Conservation (phyloP, 768 basidiomycete species). For the Kondoa subrosea region DNA sequence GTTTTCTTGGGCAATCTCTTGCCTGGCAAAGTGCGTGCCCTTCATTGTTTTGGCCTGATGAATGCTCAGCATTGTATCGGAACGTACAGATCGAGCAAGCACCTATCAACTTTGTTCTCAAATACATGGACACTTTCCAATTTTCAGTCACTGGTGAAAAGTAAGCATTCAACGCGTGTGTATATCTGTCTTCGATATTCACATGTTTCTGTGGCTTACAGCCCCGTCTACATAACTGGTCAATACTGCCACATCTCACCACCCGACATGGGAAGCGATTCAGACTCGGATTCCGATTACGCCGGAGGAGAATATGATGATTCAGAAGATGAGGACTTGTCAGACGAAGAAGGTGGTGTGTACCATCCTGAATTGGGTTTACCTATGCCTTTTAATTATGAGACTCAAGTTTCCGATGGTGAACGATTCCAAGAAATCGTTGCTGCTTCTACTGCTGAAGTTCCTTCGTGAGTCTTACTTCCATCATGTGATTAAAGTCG, state of each 20-base stretch:
- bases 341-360: slow-evolving; percentile 12
- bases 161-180: background rate
- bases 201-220: slow-evolving; percentile 12
- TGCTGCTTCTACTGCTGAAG: slow-evolving; percentile 2
- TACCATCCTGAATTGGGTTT: slow-evolving; percentile 19
- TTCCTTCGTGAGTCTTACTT: background rate
- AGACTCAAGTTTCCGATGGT: background rate
- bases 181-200: background rate
- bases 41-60: background rate
- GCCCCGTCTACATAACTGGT: slow-evolving; percentile 9
- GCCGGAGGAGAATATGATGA: too few relatives aligned
- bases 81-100: slow-evolving; percentile 20
- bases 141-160: slow-evolving; percentile 12
- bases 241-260: slow-evolving; percentile 5
- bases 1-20: slow-evolving; percentile 1
- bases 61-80: background rate
- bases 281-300: slow-evolving; percentile 14
- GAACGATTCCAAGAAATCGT: slow-evolving; percentile 16
- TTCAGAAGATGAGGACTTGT: slow-evolving; percentile 12
- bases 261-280: too few relatives aligned
- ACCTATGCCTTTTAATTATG: background rate
- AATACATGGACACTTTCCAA: slow-evolving; percentile 12
- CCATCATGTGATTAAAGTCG: too few relatives aligned
- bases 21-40: slow-evolving; percentile 12
- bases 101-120: slow-evolving; percentile 14